Evolutionary conservation across 192 early-diverging fungal genomes (phyloP).

Genomic region (Entrophospora sp.): DNA sequence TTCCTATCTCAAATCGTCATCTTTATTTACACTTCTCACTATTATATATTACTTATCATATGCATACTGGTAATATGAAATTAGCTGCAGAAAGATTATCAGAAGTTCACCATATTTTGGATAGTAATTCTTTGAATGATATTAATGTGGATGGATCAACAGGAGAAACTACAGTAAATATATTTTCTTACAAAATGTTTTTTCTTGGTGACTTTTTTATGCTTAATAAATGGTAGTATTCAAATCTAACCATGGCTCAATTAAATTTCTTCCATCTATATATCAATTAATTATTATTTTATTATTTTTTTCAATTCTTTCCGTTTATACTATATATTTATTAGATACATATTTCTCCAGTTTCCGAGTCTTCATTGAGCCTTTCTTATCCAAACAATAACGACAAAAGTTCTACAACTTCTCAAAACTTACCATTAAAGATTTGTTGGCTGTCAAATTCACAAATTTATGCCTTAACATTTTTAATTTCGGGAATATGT

Average conservation of each 20-base stretch:
- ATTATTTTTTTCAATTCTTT: too few relatives aligned
- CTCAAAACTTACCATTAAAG: conserved; percentile 7
- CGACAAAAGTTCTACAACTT: not conserved
- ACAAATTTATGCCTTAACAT: conserved; percentile 12
- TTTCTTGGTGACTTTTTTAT: too few relatives aligned
- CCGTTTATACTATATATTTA: not conserved
- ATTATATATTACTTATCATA: too few relatives aligned
- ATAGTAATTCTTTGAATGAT: not conserved
- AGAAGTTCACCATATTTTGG: conserved; percentile 7
- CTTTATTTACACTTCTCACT: conserved; percentile 12
- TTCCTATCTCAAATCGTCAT: conserved; percentile 1
- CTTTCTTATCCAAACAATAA: too few relatives aligned
- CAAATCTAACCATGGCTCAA: too few relatives aligned
- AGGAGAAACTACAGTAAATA: conserved; percentile 7
- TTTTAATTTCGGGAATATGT: conserved; percentile 17
- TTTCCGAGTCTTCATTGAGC: not conserved
- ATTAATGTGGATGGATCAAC: not conserved
- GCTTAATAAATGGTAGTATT: too few relatives aligned
- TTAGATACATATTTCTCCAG: conserved; percentile 5
- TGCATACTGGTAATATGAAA: conserved; percentile 14
- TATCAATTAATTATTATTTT: too few relatives aligned
- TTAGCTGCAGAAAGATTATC: not conserved
- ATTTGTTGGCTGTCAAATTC: conserved; percentile 15
- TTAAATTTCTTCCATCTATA: too few relatives aligned
- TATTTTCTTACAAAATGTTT: not conserved